Base-by-base conservation (phyloP, 1,284 basidiomycete genomes). In the Heterobasidion irregulare region DNA sequence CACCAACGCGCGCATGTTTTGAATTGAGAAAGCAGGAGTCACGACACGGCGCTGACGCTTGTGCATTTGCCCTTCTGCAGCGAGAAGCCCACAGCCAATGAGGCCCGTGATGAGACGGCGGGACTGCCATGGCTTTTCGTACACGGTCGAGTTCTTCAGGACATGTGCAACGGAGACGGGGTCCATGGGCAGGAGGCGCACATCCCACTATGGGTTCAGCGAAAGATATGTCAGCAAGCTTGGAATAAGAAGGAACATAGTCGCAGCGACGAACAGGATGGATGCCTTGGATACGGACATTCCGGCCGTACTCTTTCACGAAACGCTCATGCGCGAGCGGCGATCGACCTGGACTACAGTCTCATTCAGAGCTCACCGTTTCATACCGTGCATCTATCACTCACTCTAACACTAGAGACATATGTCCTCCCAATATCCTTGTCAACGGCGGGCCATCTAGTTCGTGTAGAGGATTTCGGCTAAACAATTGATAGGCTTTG, bases 111-210 rank as follows among this genome's bases (percentile, higher is more conserved):
- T 89, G 52, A 90, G 66, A 43, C 75, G 72, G 43, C 88, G 80
- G 2, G 89, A 87, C 61, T 84, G 83, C 83, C 82, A 86, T 13
- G 89, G 89, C 62, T 92, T 92, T 67, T 90, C 83, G 64, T 91
- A 92, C 33, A 82, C 73, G 15, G 74, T 75, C 0, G 79, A 75
- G 57, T 88, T 75, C 65, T 87, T 89, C 55, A 90, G 70, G 15
- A 92, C 73, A 64, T 92, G 79, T 9, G 75, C 67, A 38, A 92
- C 65, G 0, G 89, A 83, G n/a, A 79, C 65, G 6, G 88, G 86
- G 64, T 92, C 89, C 35, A 90, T 72, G 0, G 89, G 86, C 35
- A 91, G 72, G 0, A 92, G 76, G 45, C 89, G 82, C 53, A 83
- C 75, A 59, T 92, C 89, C 79, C 84, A 88, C 89, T 92, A 56